These are phyloP conservation scores for Spathaspora sp. DNA, from an alignment of 1,139 yeast species.

Conservation along the genomic window DNA sequence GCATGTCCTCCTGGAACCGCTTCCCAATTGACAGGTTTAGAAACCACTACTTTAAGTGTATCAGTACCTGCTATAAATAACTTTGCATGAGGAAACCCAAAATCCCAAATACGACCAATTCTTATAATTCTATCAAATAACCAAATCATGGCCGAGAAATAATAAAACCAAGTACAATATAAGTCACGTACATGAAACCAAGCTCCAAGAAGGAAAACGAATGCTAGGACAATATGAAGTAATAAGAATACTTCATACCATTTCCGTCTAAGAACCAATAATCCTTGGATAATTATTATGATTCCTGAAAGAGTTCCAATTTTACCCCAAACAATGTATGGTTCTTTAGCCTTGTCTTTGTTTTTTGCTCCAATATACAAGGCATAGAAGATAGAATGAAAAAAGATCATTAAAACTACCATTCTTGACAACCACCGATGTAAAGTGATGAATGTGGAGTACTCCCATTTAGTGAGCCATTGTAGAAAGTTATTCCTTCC, in stretches of 20 bases:
- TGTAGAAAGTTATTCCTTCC: slow-evolving; percentile 62
- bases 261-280: slow-evolving; percentile 38
- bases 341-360: slow-evolving; percentile 32
- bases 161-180: slow-evolving; percentile 42
- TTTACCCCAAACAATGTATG: slow-evolving; percentile 30
- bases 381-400: slow-evolving; percentile 41
- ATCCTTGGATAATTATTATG: slow-evolving; percentile 41
- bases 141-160: slow-evolving; percentile 45
- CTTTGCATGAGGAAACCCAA: slow-evolving; percentile 49
- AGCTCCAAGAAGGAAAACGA: slow-evolving; percentile 40
- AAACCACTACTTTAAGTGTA: slow-evolving; percentile 40
- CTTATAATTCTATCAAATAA: slow-evolving; percentile 41
- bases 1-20: slow-evolving; percentile 54
- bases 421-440: slow-evolving; percentile 63
- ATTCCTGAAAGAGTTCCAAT: slow-evolving; percentile 29
- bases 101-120: slow-evolving; percentile 29
- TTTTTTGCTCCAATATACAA: slow-evolving; percentile 12
- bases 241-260: slow-evolving; percentile 47
- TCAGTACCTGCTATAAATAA: slow-evolving; percentile 46
- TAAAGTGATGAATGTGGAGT: slow-evolving; percentile 54
- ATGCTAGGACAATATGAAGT: slow-evolving; percentile 44
- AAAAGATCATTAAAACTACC: slow-evolving; percentile 33
- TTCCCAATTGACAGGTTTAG: slow-evolving; percentile 42
- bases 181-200: slow-evolving; percentile 43
- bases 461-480: slow-evolving; percentile 59